These are phyloP conservation scores for Nigrospora sphaerica DNA, from an alignment of 2,329 filamentous ascomycete genomes.

Conservation along the genomic window DNA sequence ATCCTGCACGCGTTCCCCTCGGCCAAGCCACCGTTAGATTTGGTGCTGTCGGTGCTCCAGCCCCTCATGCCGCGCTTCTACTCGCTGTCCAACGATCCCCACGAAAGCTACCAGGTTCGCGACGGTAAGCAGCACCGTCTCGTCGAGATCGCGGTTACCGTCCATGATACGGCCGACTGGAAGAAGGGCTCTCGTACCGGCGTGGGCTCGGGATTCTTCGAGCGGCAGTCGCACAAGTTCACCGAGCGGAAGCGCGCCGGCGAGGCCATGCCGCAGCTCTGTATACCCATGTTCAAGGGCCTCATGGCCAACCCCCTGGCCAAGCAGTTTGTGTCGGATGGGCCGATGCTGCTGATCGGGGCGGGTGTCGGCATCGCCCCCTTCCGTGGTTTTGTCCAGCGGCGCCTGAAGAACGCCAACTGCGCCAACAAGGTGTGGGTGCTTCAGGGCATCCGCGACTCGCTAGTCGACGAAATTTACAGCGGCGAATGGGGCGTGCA, in stretches of 20 bases:
- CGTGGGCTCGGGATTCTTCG: constrained; percentile 88
- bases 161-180: constrained; percentile 84
- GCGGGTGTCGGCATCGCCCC: constrained; percentile 95
- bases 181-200: constrained; percentile 66
- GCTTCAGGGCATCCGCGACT: constrained; percentile 48
- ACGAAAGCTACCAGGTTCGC: constrained; percentile 62
- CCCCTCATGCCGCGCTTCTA: constrained; percentile 98
- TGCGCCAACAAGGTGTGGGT: constrained; percentile 30
- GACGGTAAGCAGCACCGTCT: constrained; percentile 69
- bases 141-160: constrained; percentile 92
- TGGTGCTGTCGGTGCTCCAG: constrained; percentile 71
- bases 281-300: constrained; percentile 95
- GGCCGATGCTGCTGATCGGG: constrained; percentile 95
- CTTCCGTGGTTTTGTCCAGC: constrained; percentile 95
- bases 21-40: constrained; percentile 77
- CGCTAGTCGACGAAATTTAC: constrained; percentile 91
- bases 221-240: constrained; percentile 70
- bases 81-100: constrained; percentile 92
- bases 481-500: constrained; percentile 93
- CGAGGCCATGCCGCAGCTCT: constrained; percentile 51
- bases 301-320: constrained; percentile 96
- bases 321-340: constrained; percentile 84
- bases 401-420: constrained; percentile 35
- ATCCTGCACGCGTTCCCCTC: constrained; percentile 89
- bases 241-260: constrained; percentile 60